Percentiles rank a stretch among this genome's conserved stretches.
Conservation (phyloP, 1,284 basidiomycete genomes). For the Boletus holoroseus region DNA sequence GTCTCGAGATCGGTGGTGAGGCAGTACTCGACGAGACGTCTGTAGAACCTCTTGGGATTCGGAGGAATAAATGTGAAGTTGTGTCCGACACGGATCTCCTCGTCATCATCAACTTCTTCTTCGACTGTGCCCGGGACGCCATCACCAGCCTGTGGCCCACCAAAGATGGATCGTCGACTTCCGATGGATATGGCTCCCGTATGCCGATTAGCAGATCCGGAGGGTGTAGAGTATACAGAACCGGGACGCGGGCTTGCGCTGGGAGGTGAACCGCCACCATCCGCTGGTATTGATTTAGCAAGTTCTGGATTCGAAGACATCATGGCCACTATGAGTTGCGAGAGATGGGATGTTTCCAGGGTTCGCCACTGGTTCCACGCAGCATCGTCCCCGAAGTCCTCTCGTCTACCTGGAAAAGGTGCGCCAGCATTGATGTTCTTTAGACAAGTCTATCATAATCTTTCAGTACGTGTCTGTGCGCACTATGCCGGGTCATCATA, state of each 20-base stretch:
- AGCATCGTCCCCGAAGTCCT: slow-evolving; percentile 79
- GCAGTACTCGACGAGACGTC: slow-evolving; percentile 78
- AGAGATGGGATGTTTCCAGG: slow-evolving; percentile 78
- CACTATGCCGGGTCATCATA: slow-evolving; percentile 27
- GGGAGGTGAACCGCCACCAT: slow-evolving; percentile 41
- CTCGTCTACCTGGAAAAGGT: slow-evolving; percentile 77
- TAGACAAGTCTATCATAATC: slow-evolving; percentile 59
- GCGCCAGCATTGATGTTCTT: slow-evolving; percentile 86
- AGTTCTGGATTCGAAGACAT: slow-evolving; percentile 84
- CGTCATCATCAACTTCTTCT: slow-evolving; percentile 53
- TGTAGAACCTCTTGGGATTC: slow-evolving; percentile 82
- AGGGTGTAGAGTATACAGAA: slow-evolving; percentile 45
- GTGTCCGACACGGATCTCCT: slow-evolving; percentile 63
- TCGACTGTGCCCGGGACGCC: slow-evolving; percentile 37
- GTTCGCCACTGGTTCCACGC: slow-evolving; percentile 84
- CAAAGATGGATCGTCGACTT: slow-evolving; percentile 57
- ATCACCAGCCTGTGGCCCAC: slow-evolving; percentile 26
- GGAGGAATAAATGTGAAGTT: slow-evolving; percentile 88
- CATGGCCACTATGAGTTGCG: slow-evolving; percentile 86
- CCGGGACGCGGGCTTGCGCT: slow-evolving; percentile 47
- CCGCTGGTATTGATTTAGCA: slow-evolving; percentile 68
- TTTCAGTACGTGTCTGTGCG: slow-evolving; percentile 1
- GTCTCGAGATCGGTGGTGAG: slow-evolving; percentile 83
- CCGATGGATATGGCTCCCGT: slow-evolving; percentile 47
- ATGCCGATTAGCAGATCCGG: slow-evolving; percentile 42